These are phyloP conservation scores for Bothriochloa decipiens DNA, from an alignment of 176 grass and related monocot species.

Conservation along the genomic window DNA sequence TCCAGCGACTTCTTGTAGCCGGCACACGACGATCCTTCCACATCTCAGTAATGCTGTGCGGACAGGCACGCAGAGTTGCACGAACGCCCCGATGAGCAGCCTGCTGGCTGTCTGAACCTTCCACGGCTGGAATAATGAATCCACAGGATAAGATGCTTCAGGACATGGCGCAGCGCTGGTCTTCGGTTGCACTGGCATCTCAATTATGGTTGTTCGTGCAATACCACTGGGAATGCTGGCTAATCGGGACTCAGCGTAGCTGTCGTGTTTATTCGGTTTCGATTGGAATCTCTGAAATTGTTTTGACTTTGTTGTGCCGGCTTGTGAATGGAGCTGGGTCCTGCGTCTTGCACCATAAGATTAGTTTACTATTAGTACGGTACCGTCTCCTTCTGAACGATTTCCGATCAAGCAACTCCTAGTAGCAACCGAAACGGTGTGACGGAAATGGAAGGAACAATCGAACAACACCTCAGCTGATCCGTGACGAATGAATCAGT, in stretches of 20 bases:
- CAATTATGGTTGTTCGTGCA: background rate
- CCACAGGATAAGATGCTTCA: too few species aligned
- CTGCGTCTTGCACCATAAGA: background rate
- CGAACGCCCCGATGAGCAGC: background rate
- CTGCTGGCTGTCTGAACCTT: too few species aligned
- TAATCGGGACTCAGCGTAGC: background rate
- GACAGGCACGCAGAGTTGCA: too few species aligned
- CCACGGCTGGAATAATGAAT: too few species aligned
- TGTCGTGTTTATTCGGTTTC: constrained; percentile 24
- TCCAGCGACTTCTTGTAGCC: too few species aligned
- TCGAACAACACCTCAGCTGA: too few species aligned
- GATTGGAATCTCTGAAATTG: background rate
- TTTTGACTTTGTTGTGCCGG: background rate
- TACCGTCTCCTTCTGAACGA: too few species aligned
- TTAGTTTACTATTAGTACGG: background rate
- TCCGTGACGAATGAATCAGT: background rate
- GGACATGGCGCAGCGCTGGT: background rate
- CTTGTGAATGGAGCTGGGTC: background rate
- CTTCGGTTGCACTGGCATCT: constrained; percentile 13
- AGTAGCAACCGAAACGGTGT: background rate
- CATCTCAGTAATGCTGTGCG: too few species aligned
- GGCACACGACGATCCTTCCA: too few species aligned
- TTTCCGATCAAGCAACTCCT: background rate
- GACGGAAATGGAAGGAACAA: too few species aligned
- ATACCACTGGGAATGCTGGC: constrained; percentile 15